These are phyloP conservation scores for Sutorius australiensis DNA, from an alignment of 768 basidiomycete species.

Conservation along the genomic window DNA sequence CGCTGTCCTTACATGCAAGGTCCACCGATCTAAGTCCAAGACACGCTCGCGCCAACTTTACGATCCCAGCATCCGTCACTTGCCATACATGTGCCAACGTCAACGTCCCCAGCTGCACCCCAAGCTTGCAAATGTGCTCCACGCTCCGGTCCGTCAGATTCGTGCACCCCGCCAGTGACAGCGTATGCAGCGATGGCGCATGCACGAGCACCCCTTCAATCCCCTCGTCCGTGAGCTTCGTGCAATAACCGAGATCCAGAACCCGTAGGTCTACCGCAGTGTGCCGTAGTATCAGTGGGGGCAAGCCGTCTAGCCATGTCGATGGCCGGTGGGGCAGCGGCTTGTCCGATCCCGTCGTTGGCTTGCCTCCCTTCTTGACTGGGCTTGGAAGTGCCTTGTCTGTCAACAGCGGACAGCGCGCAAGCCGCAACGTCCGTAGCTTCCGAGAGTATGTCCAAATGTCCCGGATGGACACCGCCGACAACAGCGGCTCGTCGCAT, in stretches of 20 bases:
- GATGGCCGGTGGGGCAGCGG: conserved; percentile 53
- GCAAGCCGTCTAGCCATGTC: conserved; percentile 60
- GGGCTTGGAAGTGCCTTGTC: conserved; percentile 74
- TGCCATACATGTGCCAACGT: conserved; percentile 75
- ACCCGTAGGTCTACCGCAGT: conserved; percentile 70
- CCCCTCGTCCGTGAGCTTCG: conserved; percentile 67
- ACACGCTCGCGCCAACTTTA: conserved; percentile 67
- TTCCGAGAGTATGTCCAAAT: conserved; percentile 81
- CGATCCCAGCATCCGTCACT: conserved; percentile 76
- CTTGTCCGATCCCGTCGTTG: conserved; percentile 37
- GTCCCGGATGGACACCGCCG: conserved; percentile 66
- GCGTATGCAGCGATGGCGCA: conserved; percentile 70
- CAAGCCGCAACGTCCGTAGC: conserved; percentile 70
- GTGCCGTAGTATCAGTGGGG: conserved; percentile 60
- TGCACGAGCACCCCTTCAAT: conserved; percentile 72
- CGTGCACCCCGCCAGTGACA: conserved; percentile 76
- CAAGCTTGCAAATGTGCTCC: conserved; percentile 64
- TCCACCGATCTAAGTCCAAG: conserved; percentile 76
- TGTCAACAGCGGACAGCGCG: conserved; percentile 71
- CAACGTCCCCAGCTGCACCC: conserved; percentile 72
- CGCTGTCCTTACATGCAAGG: conserved; percentile 66
- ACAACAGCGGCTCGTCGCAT: conserved; percentile 62
- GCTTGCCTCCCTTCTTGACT: conserved; percentile 32
- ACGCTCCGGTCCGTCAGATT: conserved; percentile 69
- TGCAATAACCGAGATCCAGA: conserved; percentile 73